phyloP scores from a whole-genome alignment of 148 eudicot species.

The Silene uniflora region DNA sequence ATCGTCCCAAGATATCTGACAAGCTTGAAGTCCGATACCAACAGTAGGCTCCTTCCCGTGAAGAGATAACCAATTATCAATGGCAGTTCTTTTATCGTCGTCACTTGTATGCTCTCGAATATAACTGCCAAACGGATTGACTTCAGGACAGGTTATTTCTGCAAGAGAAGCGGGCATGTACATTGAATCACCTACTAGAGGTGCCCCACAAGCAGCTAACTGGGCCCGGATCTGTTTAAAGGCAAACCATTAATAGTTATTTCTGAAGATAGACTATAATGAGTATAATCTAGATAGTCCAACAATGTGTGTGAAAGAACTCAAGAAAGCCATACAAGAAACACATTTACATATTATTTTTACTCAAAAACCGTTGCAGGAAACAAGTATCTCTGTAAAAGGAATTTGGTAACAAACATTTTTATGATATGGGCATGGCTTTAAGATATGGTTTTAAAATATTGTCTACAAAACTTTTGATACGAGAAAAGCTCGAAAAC shows the following conservation, averaged over 20 bases:
- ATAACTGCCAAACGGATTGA: conserved; percentile 60
- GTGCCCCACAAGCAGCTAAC: conserved; percentile 88
- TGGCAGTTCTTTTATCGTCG: conserved; percentile 38
- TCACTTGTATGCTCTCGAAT: conserved; percentile 39
- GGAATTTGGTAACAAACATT: background rate
- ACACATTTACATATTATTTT: background rate
- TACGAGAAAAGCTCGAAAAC: background rate
- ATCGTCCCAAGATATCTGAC: conserved; percentile 92
- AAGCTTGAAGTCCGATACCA: conserved; percentile 95
- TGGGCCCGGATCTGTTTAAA: conserved; percentile 80
- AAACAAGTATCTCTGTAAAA: background rate
- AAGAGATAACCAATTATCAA: conserved; percentile 62
- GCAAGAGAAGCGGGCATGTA: conserved; percentile 88
- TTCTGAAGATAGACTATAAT: background rate
- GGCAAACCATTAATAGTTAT: background rate
- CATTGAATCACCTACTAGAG: conserved; percentile 91
- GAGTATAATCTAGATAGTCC: too few relatives aligned
- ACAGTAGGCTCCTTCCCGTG: conserved; percentile 87
- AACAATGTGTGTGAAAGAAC: background rate
- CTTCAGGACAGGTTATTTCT: conserved; percentile 54
- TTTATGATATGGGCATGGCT: background rate
- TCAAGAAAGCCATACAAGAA: background rate
- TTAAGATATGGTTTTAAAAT: too few relatives aligned
- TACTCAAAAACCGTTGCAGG: background rate
- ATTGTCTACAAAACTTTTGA: too few relatives aligned